phyloP scores from a whole-genome alignment of 768 basidiomycete genomes.

The Hygrocybe coccinea region DNA sequence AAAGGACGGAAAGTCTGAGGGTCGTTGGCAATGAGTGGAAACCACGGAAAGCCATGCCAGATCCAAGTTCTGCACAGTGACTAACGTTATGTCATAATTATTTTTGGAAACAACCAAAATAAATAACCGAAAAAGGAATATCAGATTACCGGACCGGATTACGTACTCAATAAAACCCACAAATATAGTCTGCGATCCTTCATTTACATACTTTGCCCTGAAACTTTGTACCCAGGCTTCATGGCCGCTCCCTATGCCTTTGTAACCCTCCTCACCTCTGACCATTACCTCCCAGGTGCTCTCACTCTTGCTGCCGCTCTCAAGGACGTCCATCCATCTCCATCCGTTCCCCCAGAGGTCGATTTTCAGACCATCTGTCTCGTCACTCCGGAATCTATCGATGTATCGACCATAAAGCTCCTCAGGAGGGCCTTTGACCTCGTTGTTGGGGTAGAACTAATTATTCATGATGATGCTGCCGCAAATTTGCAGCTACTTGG shows the following conservation, averaged over 20 bases:
- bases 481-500: slow-evolving; percentile 73
- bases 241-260: slow-evolving; percentile 76
- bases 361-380: slow-evolving; percentile 82
- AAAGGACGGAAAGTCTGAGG: slow-evolving; percentile 22
- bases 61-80: too few relatives aligned
- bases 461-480: slow-evolving; percentile 60
- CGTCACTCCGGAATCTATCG: slow-evolving; percentile 90
- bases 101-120: too few relatives aligned
- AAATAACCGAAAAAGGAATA: too few relatives aligned
- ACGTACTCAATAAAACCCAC: too few relatives aligned
- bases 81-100: too few relatives aligned
- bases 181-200: too few relatives aligned
- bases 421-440: slow-evolving; percentile 76
- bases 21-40: slow-evolving; percentile 22
- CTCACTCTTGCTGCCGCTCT: slow-evolving; percentile 83
- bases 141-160: too few relatives aligned
- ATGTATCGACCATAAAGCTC: slow-evolving; percentile 72
- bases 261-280: slow-evolving; percentile 88
- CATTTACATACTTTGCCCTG: background rate
- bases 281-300: slow-evolving; percentile 89
- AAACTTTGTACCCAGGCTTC: background rate
- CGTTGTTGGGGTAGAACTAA: slow-evolving; percentile 89
- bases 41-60: slow-evolving; percentile 3
- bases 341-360: slow-evolving; percentile 53
- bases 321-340: slow-evolving; percentile 66